These are phyloP conservation scores for Priceomyces melissophilus DNA, from an alignment of 805 yeast genomes.

Conservation along the genomic window DNA sequence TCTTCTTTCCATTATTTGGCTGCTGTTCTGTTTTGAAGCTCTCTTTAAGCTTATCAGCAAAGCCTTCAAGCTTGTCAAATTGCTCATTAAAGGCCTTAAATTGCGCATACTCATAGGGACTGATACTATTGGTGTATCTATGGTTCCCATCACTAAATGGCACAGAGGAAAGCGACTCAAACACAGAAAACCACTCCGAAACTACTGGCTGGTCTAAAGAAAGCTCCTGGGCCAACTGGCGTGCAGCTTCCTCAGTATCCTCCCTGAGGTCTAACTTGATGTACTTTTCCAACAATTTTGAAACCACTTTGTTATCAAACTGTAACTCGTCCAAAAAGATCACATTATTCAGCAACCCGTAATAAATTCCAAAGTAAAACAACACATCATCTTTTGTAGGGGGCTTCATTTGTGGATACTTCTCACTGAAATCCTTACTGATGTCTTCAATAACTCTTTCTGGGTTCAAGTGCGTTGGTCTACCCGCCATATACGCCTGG, in stretches of 20 bases:
- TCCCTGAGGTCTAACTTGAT: constrained; percentile 13
- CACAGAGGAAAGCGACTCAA: constrained; percentile 22
- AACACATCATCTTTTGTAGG: constrained; percentile 25
- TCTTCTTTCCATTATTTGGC: constrained; percentile 3
- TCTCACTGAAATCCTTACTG: constrained; percentile 15
- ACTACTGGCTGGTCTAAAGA: constrained; percentile 14
- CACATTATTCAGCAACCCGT: constrained; percentile 24
- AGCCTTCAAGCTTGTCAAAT: constrained; percentile 8
- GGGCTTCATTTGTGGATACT: constrained; percentile 18
- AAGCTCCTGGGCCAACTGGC: constrained; percentile 11
- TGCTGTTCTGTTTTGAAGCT: not conserved
- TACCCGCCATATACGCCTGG: constrained; percentile 9
- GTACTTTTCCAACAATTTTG: constrained; percentile 16
- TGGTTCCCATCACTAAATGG: constrained; percentile 21
- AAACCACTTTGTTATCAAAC: constrained; percentile 23
- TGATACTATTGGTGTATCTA: constrained; percentile 21
- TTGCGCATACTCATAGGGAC: constrained; percentile 25
- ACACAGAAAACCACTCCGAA: constrained; percentile 27
- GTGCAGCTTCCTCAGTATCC: constrained; percentile 6
- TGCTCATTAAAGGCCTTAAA: constrained; percentile 11
- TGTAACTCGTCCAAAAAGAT: constrained; percentile 25
- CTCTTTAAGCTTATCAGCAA: constrained; percentile 4
- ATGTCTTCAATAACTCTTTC: constrained; percentile 19
- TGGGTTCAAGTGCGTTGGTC: constrained; percentile 12
- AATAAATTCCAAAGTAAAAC: constrained; percentile 23